Percentiles rank a stretch among this genome's conserved stretches.
Evolutionary conservation across 345 rosid genomes (phyloP).

Genomic region (Adansonia digitata): DNA sequence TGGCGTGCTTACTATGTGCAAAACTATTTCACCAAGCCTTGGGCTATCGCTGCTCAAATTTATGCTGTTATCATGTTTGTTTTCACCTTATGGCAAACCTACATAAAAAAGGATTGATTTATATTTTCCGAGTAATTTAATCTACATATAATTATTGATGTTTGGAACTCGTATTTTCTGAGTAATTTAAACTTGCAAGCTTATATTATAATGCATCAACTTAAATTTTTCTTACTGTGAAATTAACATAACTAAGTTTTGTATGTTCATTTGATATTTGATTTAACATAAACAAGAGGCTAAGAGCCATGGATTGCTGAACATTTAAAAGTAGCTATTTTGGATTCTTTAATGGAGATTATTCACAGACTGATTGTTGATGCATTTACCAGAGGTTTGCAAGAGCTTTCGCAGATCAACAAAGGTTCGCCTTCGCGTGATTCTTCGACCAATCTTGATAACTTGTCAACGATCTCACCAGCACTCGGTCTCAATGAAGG

Average conservation of each 20-base stretch:
- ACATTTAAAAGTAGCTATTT: not conserved
- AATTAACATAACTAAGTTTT: no score
- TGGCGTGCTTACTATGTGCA: constrained; percentile 11
- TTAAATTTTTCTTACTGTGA: no score
- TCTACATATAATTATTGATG: no score
- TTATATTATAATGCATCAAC: no score
- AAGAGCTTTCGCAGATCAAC: constrained; percentile 59
- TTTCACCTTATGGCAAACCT: not conserved
- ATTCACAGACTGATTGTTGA: constrained; percentile 19
- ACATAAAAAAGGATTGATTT: not conserved
- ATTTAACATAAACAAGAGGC: no score
- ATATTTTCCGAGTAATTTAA: no score
- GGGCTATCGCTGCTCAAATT: constrained; percentile 19
- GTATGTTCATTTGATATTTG: no score
- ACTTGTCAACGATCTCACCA: constrained; percentile 63
- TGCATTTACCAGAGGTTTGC: constrained; percentile 55
- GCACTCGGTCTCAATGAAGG: constrained; percentile 61
- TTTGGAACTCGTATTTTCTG: no score
- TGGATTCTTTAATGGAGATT: not conserved
- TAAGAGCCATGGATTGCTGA: no score
- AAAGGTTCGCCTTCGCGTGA: constrained; percentile 36
- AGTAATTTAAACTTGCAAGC: no score
- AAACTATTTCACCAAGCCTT: constrained; percentile 20
- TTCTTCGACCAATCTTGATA: constrained; percentile 53
- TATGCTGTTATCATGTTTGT: constrained; percentile 8